These are phyloP conservation scores for Kluyveromyces nonfermentans DNA, from an alignment of 805 yeast species.

Conservation along the genomic window DNA sequence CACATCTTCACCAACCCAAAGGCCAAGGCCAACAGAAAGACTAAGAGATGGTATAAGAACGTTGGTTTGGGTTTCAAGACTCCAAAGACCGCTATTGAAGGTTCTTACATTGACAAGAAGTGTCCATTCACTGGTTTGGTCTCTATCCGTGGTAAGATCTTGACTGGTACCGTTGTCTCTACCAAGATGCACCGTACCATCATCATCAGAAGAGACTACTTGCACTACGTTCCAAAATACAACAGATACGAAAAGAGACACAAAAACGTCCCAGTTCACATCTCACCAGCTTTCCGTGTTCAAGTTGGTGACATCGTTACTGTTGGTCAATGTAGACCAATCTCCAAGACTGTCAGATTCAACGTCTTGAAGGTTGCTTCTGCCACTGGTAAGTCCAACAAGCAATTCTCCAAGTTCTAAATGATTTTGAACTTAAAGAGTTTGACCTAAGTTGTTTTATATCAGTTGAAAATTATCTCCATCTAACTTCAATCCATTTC, in stretches of 20 bases:
- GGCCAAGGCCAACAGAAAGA: conserved; percentile 95
- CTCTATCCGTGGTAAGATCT: conserved; percentile 99
- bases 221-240: conserved; percentile 99
- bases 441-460: neutral
- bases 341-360: conserved; percentile 99
- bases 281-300: conserved; percentile 99
- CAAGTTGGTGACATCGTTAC: conserved; percentile 97
- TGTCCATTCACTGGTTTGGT: conserved; percentile 97
- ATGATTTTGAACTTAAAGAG: conserved; percentile 4
- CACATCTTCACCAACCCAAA: conserved; percentile 99
- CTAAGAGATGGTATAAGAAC: conserved; percentile 99
- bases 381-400: conserved; percentile 77
- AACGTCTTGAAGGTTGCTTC: conserved; percentile 94
- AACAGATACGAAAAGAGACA: conserved; percentile 99
- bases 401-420: conserved; percentile 97
- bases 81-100: conserved; percentile 97
- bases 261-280: conserved; percentile 99
- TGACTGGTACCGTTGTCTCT: conserved; percentile 98
- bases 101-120: conserved; percentile 99
- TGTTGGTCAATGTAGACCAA: conserved; percentile 99
- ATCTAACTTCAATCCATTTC: neutral
- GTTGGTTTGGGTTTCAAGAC: conserved; percentile 99
- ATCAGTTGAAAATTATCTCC: neutral
- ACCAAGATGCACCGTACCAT: conserved; percentile 99
- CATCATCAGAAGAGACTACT: conserved; percentile 99